Conservation (phyloP, 371 early-diverging fungal genomes). For the Blakeslea trispora region DNA sequence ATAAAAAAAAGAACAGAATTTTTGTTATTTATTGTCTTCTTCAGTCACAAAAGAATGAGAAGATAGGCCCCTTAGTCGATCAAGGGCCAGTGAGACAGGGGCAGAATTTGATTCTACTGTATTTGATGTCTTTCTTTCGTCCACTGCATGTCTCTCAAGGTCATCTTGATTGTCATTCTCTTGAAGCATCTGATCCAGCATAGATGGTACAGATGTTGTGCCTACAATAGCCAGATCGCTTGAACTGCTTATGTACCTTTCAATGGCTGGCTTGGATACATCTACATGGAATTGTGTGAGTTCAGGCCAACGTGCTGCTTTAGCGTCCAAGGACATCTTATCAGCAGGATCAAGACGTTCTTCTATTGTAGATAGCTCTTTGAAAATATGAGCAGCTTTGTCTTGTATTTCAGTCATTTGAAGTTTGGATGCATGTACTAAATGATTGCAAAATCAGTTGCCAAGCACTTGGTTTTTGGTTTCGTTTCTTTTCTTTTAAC, state of each 20-base stretch:
- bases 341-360: slow-evolving; percentile 19
- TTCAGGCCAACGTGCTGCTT: slow-evolving; percentile 13
- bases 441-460: background rate
- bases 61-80: slow-evolving; percentile 18
- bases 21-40: background rate
- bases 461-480: slow-evolving; percentile 6
- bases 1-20: background rate
- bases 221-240: slow-evolving; percentile 21
- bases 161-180: too few species aligned
- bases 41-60: slow-evolving; percentile 8
- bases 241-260: slow-evolving; percentile 15
- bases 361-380: slow-evolving; percentile 16
- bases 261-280: slow-evolving; percentile 12
- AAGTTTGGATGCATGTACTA: slow-evolving; percentile 8
- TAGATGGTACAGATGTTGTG: slow-evolving; percentile 7
- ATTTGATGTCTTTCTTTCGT: background rate
- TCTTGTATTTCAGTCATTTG: slow-evolving; percentile 15
- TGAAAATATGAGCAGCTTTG: slow-evolving; percentile 19
- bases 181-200: slow-evolving; percentile 5
- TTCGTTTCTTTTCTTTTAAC: slow-evolving; percentile 5
- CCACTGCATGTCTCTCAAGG: slow-evolving; percentile 1
- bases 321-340: slow-evolving; percentile 3
- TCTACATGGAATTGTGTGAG: slow-evolving; percentile 7
- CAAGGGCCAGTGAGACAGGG: slow-evolving; percentile 13
- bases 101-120: background rate